Evolutionary conservation across 2,329 filamentous ascomycete genomes (phyloP).

Genomic region (Endoconidiophora laricicola): DNA sequence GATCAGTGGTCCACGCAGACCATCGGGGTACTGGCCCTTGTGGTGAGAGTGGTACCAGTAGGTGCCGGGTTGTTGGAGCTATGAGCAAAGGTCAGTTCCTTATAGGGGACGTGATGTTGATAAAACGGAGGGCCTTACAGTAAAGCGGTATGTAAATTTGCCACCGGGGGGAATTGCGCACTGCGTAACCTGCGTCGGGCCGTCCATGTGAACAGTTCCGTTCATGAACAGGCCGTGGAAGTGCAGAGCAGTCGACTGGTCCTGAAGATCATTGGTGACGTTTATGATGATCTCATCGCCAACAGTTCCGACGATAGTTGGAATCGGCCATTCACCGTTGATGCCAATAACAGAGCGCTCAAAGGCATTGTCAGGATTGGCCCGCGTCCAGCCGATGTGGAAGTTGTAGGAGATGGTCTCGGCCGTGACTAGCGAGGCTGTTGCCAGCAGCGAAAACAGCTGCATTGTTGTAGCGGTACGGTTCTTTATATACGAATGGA

Average conservation of each 20-base stretch:
- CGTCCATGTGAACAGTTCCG: conserved; percentile 54
- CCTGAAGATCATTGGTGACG: conserved; percentile 40
- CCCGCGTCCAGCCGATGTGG: conserved; percentile 52
- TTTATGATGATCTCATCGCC: conserved; percentile 46
- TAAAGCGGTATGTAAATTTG: conserved; percentile 56
- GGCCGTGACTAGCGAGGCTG: conserved; percentile 20
- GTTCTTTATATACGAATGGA: too few species aligned
- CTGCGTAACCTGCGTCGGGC: conserved; percentile 48
- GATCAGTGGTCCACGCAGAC: conserved; percentile 46
- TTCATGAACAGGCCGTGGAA: conserved; percentile 60
- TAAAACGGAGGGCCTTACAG: conserved; percentile 23
- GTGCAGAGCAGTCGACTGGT: conserved; percentile 46
- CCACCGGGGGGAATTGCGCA: conserved; percentile 47
- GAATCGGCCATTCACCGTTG: conserved; percentile 61
- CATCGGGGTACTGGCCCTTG: conserved; percentile 53
- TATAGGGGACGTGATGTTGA: background rate
- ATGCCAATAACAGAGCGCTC: conserved; percentile 56
- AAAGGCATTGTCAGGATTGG: conserved; percentile 52
- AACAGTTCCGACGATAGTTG: conserved; percentile 42
- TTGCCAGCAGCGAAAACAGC: conserved; percentile 1
- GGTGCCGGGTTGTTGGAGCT: conserved; percentile 44
- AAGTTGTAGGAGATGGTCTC: conserved; percentile 45
- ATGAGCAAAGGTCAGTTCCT: background rate
- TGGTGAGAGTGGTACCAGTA: conserved; percentile 69
- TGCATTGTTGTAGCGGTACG: background rate